Base-by-base conservation (phyloP, 1,284 basidiomycete genomes). In the Inonotus obliquus region DNA sequence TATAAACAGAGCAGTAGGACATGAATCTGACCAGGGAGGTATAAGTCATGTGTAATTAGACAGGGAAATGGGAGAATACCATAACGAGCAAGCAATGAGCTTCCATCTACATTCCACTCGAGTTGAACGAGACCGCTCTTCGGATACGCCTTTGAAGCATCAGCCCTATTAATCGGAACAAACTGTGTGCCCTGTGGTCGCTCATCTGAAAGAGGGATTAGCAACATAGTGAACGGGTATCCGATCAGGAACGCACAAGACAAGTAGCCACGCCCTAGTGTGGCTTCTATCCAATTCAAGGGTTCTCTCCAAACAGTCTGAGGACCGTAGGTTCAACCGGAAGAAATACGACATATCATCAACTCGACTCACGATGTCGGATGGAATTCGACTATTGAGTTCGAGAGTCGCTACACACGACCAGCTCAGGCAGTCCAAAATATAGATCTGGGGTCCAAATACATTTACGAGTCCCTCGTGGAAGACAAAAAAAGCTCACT, bases 291-390 rank as follows among this genome's bases (percentile, higher is more conserved):
- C 93, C 93, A 95, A 64, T 84, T 85, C 0, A 77, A 67, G 2
- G 92, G 91, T 70, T 95, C 93, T 60, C 85, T 81, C 92, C 92
- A 95, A 9, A 91, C 77, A 14, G 74, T 79, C 92, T 93, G 65
- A 21, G 38, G 48, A 49, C 47, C 9, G 9, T 9, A n/a, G 41
- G 17, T 51, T 39, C 35, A 45, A 44, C 9, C 23, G 51, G 39
- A 21, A 51, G 23, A 37, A 4, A 39, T 54, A 32, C 37, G 5
- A 14, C 19, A 35, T 19, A 14, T 52, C 10, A 17, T 37, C 48
- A 7, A 29, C 27, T 59, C 37, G 38, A 54, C 54, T 48, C 55
- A 52, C 39, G 58, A 80, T 79, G 52, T 79, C 78, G 10, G 74
- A 68, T 13, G 85, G 76, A 61, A 89, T 75, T 63, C 83, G 81